Conservation (phyloP, 257 asterid genomes). For the Jacaranda copaia region DNA sequence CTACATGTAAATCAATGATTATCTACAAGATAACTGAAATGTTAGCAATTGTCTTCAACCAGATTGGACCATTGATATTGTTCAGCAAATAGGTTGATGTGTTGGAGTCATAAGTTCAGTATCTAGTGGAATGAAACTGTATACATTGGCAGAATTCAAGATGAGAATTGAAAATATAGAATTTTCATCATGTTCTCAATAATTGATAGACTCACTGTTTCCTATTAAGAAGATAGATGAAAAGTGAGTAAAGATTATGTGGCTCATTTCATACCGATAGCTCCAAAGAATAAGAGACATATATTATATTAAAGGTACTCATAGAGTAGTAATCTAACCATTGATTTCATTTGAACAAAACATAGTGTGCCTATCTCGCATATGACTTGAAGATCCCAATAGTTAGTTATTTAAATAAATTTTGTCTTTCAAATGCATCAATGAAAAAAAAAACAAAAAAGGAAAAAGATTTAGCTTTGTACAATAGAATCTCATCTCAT, state of each 20-base stretch:
- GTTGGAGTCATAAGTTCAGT: constrained; percentile 87
- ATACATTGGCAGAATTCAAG: constrained; percentile 87
- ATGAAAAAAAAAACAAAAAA: too few species aligned
- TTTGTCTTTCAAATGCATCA: too few species aligned
- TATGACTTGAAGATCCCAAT: too few species aligned
- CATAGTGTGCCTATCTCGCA: too few species aligned
- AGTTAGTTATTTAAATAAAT: too few species aligned
- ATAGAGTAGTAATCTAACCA: neutral
- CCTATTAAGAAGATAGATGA: constrained; percentile 56
- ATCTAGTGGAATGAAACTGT: constrained; percentile 81
- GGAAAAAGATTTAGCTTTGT: too few species aligned
- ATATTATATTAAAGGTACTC: neutral
- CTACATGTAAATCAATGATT: too few species aligned
- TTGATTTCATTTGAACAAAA: too few species aligned
- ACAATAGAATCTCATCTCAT: too few species aligned
- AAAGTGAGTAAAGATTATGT: too few species aligned
- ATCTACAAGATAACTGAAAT: constrained; percentile 50
- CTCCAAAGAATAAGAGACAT: too few species aligned
- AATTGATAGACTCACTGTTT: constrained; percentile 84
- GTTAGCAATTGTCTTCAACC: constrained; percentile 82
- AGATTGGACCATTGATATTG: constrained; percentile 78
- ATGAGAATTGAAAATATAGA: constrained; percentile 60
- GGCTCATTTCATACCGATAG: too few species aligned
- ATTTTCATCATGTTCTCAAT: constrained; percentile 93
- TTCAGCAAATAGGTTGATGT: constrained; percentile 83